Evolutionary conservation across 2,329 filamentous ascomycete species (phyloP).

Genomic region (Cladorrhinum sp.): DNA sequence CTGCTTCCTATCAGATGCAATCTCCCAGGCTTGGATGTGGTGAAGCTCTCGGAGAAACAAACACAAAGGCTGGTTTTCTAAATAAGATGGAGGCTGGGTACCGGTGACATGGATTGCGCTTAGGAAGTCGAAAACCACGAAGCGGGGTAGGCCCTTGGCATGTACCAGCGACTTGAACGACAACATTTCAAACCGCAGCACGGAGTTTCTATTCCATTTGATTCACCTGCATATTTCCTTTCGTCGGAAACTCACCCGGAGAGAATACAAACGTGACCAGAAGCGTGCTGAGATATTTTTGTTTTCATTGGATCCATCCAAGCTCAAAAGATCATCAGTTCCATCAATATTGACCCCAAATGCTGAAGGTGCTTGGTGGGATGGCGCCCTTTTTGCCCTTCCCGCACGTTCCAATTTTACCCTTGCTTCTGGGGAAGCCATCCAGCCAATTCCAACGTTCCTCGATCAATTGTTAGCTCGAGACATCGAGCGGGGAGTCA

Average conservation of each 20-base stretch:
- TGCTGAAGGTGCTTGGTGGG: conserved; percentile 2
- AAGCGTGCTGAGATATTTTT: background rate
- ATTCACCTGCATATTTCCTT: background rate
- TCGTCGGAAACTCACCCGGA: background rate
- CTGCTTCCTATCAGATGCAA: background rate
- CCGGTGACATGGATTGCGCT: conserved; percentile 8
- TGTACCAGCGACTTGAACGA: conserved; percentile 4
- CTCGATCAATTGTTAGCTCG: conserved; percentile 23
- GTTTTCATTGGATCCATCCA: background rate
- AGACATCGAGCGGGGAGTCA: conserved; percentile 15
- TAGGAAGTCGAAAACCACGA: background rate
- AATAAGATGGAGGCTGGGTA: conserved; percentile 2
- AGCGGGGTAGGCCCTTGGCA: conserved; percentile 12
- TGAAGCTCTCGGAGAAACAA: background rate
- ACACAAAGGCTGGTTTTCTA: background rate
- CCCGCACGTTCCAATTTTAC: background rate
- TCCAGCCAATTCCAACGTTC: conserved; percentile 21
- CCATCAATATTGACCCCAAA: background rate
- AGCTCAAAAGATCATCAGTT: background rate
- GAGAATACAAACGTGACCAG: background rate
- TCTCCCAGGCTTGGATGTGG: background rate
- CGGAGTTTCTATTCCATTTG: background rate
- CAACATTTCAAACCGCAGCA: background rate
- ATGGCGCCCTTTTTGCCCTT: background rate
- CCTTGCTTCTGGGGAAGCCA: background rate